Evolutionary conservation across 768 basidiomycete species (phyloP).

Genomic region (Lentinula sp.): DNA sequence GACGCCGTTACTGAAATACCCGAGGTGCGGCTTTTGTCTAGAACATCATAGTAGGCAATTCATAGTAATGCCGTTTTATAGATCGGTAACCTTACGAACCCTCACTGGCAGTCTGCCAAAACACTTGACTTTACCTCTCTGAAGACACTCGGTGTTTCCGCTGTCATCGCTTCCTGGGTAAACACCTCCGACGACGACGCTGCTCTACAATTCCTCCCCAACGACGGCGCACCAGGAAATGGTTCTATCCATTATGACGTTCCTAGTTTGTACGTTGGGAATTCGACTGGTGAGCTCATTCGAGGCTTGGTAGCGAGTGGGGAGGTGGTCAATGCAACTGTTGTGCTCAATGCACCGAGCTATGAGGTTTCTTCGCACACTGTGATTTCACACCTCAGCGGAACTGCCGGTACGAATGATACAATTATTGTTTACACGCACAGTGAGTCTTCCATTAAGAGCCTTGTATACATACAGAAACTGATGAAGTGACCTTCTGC

Average conservation of each 20-base stretch:
- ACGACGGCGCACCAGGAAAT: slow-evolving; percentile 16
- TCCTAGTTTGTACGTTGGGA: slow-evolving; percentile 22
- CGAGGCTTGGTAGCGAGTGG: slow-evolving; percentile 14
- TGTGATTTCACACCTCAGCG: slow-evolving; percentile 18
- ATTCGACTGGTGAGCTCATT: slow-evolving; percentile 22
- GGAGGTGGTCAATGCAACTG: slow-evolving; percentile 18
- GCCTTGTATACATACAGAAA: neutral
- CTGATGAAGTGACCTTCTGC: neutral
- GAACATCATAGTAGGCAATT: neutral
- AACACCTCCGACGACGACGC: slow-evolving; percentile 21
- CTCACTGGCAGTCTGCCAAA: slow-evolving; percentile 25
- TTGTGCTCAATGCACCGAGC: slow-evolving; percentile 24
- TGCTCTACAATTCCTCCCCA: slow-evolving; percentile 23
- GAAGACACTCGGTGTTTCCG: slow-evolving; percentile 16
- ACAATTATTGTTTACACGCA: slow-evolving; percentile 25
- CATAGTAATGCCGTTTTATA: neutral
- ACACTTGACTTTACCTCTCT: slow-evolving; percentile 18
- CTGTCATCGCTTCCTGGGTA: slow-evolving; percentile 22
- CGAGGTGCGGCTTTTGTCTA: slow-evolving; percentile 11
- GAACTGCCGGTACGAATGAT: slow-evolving; percentile 13
- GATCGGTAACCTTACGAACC: slow-evolving; percentile 24
- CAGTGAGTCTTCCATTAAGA: slow-evolving; percentile 12
- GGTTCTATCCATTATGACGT: slow-evolving; percentile 19
- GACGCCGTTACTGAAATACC: slow-evolving; percentile 13
- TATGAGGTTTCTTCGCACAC: slow-evolving; percentile 14